Evolutionary conservation across 2,329 filamentous ascomycete genomes (phyloP), one percentile per base, ranked within the genome.

Genomic region (Colletotrichum costaricense): DNA sequence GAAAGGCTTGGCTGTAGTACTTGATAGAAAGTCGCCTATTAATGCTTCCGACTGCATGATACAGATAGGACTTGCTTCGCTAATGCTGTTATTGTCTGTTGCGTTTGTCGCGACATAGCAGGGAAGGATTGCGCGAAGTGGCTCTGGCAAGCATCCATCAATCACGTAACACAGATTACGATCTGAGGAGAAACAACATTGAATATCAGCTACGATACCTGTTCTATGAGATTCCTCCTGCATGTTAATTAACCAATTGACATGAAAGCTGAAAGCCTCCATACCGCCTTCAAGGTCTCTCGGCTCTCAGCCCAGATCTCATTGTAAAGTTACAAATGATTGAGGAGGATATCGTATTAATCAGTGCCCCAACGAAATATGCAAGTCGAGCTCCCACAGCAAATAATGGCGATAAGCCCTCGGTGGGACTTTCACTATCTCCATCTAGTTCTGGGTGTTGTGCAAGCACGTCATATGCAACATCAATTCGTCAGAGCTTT

Each of bases 391-490:
- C 16, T 1, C 4, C 14, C 14, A 42, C 14, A 0, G 5, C 5
- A 42, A 42, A 42, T 16, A 42, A 19, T 42, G 5, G 8, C 42
- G 35, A 46, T n/a, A 62, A 28, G 35, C 14, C 14, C 11, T 26
- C 26, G 24, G 58, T 62, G 58, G 58, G 9, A 46, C 58, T 62
- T 7, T 26, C 14, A 35, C 33, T 46, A 28, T 8, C 24, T 46
- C 58, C 8, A 24, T 19, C 58, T 7, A 16, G 7, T 26, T 22
- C 35, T 26, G 24, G 22, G 5, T n/a, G n/a, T 60, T 19, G 28
- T 58, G 56, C 58, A 62, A 62, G 58, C 58, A 62, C 35, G 58
- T 62, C 58, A 62, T 62, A 24, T 62, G 58, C 58, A 62, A 19
- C 22, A 28, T 16, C 58, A n/a, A 62, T 62, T 62, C 35, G 58